These are phyloP conservation scores for Fusarium sacchari DNA, from an alignment of 2,329 filamentous ascomycete species.

Conservation along the genomic window DNA sequence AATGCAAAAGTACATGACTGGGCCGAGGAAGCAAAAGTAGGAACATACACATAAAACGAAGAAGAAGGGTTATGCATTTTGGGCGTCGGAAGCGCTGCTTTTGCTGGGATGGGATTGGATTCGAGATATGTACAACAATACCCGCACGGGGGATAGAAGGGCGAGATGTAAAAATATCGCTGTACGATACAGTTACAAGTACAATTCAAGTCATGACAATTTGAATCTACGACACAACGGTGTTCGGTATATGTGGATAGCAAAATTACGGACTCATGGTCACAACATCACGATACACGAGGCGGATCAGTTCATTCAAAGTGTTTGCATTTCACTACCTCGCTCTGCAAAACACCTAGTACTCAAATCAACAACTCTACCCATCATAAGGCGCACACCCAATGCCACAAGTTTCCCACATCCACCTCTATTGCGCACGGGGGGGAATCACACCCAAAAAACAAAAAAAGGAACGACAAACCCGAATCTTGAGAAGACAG, in stretches of 20 bases:
- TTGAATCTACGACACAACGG: neutral
- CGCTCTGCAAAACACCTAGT: conserved; percentile 35
- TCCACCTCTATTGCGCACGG: conserved; percentile 19
- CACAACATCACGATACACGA: neutral
- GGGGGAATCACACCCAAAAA: conserved; percentile 7
- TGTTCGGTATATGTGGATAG: neutral
- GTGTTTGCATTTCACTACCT: conserved; percentile 41
- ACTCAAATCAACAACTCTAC: conserved; percentile 24
- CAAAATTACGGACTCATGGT: neutral
- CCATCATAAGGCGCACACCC: conserved; percentile 35
- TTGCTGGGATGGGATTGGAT: conserved; percentile 21
- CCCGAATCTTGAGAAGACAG: conserved; percentile 16
- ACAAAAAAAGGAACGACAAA: conserved; percentile 22
- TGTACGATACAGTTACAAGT: conserved; percentile 43
- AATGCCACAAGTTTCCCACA: conserved; percentile 17
- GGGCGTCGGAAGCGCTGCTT: conserved; percentile 40
- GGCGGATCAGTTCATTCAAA: conserved; percentile 26
- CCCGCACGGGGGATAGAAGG: conserved; percentile 7
- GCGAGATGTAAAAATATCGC: conserved; percentile 38
- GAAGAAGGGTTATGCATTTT: conserved; percentile 19
- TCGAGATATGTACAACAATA: conserved; percentile 36
- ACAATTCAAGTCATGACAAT: conserved; percentile 27
- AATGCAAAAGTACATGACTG: conserved; percentile 77
- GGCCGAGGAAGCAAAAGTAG: conserved; percentile 49
- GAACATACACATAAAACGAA: neutral